Evolutionary conservation across 768 basidiomycete species (phyloP).

Genomic region (Mycena galopus): DNA sequence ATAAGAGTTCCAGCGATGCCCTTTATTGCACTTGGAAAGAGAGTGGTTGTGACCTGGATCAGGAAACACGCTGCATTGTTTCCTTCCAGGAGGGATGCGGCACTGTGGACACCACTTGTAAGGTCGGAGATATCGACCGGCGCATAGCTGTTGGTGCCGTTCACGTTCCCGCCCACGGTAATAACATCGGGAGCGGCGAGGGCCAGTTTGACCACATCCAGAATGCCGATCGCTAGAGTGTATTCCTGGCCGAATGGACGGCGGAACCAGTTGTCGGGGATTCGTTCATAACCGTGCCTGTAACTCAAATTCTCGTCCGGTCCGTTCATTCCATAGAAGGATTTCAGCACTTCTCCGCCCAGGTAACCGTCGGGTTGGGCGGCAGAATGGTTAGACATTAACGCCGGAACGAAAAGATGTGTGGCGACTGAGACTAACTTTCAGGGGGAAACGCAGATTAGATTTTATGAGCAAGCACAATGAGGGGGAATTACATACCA

Average conservation of each 20-base stretch:
- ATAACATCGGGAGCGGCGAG: background rate
- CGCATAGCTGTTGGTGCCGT: background rate
- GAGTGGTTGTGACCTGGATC: background rate
- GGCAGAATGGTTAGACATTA: background rate
- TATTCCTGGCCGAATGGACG: background rate
- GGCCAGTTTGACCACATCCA: background rate
- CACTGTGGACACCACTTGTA: constrained; percentile 3
- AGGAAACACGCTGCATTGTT: background rate
- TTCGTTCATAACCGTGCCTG: background rate
- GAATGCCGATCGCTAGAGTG: background rate
- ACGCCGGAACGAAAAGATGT: background rate
- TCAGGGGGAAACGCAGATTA: too few species aligned
- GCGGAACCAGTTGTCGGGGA: constrained; percentile 10
- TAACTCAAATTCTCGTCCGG: background rate
- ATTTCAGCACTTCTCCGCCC: background rate
- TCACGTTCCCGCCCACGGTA: background rate
- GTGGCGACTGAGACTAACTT: background rate
- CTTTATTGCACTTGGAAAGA: background rate
- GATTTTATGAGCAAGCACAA: too few species aligned
- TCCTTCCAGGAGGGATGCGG: background rate
- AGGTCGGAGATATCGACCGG: background rate
- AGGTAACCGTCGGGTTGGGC: background rate
- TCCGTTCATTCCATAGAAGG: too few species aligned
- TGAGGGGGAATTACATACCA: too few species aligned
- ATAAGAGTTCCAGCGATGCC: background rate